Evolutionary conservation across 163 green algal species (phyloP).

Genomic region (Prototheca cutis): DNA sequence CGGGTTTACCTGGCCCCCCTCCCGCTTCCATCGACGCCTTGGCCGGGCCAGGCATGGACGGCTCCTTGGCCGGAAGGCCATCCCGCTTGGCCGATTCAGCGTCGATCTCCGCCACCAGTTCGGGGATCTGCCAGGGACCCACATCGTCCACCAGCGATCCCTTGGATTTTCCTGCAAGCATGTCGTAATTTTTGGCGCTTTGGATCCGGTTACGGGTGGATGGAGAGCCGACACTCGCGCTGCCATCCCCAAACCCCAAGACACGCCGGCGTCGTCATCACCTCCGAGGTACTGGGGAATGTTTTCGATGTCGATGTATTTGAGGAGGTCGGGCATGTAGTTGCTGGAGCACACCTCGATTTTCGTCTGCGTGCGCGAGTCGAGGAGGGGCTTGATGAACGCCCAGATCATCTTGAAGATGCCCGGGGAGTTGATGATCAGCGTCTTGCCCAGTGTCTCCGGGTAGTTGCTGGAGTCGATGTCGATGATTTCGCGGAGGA

Average conservation of each 20-base stretch:
- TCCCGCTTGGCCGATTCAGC: no score
- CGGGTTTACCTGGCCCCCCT: no score
- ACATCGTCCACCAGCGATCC: slow-evolving; percentile 77
- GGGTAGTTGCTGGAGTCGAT: slow-evolving; percentile 78
- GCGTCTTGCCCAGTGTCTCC: slow-evolving; percentile 80
- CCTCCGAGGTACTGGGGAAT: slow-evolving; percentile 79
- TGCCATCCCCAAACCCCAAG: no score
- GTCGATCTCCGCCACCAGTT: slow-evolving; percentile 36
- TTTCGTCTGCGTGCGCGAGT: slow-evolving; percentile 73
- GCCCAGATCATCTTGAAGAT: slow-evolving; percentile 75
- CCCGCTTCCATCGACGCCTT: no score
- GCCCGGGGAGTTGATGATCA: slow-evolving; percentile 82
- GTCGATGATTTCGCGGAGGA: slow-evolving; percentile 61
- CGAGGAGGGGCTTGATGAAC: slow-evolving; percentile 71
- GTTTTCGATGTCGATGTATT: slow-evolving; percentile 64
- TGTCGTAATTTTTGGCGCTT: not conserved
- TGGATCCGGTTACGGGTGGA: no score
- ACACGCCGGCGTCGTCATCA: no score
- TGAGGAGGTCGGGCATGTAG: slow-evolving; percentile 60
- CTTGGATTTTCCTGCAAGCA: slow-evolving; percentile 40
- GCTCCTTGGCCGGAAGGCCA: no score
- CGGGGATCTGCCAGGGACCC: slow-evolving; percentile 69
- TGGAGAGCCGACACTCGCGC: no score
- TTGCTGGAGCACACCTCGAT: slow-evolving; percentile 71
- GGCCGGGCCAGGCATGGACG: no score